Evolutionary conservation across 2,329 filamentous ascomycete genomes (phyloP), one percentile per base, ranked within the genome.

Genomic region (Juglanconis sp.): DNA sequence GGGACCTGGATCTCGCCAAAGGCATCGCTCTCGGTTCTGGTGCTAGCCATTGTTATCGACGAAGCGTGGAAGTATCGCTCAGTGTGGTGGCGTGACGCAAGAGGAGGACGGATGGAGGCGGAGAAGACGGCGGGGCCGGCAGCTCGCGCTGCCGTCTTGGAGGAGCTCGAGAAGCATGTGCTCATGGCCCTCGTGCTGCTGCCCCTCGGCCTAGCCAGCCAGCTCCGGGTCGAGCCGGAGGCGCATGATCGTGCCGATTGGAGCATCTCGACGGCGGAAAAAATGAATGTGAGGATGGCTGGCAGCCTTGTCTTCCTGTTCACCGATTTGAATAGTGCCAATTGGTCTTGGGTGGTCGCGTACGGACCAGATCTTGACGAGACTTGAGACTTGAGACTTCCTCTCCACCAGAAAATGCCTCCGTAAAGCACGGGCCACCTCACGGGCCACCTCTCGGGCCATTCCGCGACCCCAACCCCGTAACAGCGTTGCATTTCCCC

Each of bases 1-100:
- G 90, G 85, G 68, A 98, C 93, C 81, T 96, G 87, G 76, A 99
- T 86, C 81, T 96, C 92, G 79, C 95, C 95, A 82, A 98, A 98
- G 77, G 95, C 95, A 82, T 99, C 95, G 78, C 87, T 95, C 80
- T 99, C 95, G 71, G 89, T 91, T 78, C 95, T 87, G 66, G 87
- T 89, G 66, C 79, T 74, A 57, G 78, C 72, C 81, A 83, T 82
- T 71, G 73, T 82, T 66, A 68, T 60, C 44, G 78, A 69, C 56
- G 79, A 79, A 65, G 74, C 76, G 71, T 81, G 79, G 65, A 82
- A 70, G 63, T 69, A 70, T 69, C 73, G 67, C 52, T 67, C 70
- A 51, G 70, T 40, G 53, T 49, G 40, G 55, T 32, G 30, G 24
- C 56, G n/a, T 54, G 53, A 56, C 50, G 46, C 38, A 42, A 24